Conservation (phyloP, 2,329 filamentous ascomycete genomes). For the Thelonectria discophora region DNA sequence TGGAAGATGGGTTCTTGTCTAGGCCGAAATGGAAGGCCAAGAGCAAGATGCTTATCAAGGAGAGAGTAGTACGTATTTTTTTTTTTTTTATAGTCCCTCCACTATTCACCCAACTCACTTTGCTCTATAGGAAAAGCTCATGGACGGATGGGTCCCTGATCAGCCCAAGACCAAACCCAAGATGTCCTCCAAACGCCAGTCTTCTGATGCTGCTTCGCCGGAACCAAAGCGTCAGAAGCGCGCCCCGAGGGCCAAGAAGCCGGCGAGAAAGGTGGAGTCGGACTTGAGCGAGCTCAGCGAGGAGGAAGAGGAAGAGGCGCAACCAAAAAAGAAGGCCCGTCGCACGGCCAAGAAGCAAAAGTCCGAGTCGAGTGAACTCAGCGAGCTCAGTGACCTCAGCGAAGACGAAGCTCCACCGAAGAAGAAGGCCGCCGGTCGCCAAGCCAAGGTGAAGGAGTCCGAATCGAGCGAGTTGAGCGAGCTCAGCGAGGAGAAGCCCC, state of each 20-base stretch:
- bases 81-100: slow-evolving; percentile 21
- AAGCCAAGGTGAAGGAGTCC: slow-evolving; percentile 39
- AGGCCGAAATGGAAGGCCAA: slow-evolving; percentile 63
- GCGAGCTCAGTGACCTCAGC: slow-evolving; percentile 39
- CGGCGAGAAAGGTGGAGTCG: slow-evolving; percentile 33
- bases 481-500: slow-evolving; percentile 28
- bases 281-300: slow-evolving; percentile 30
- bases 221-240: slow-evolving; percentile 54
- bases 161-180: slow-evolving; percentile 37
- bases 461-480: slow-evolving; percentile 30
- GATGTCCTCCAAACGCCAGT: slow-evolving; percentile 46
- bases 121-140: slow-evolving; percentile 46
- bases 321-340: slow-evolving; percentile 36
- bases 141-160: slow-evolving; percentile 48
- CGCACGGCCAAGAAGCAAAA: slow-evolving; percentile 22
- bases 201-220: slow-evolving; percentile 47
- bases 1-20: slow-evolving; percentile 62
- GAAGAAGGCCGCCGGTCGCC: slow-evolving; percentile 30
- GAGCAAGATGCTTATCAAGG: slow-evolving; percentile 67
- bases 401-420: slow-evolving; percentile 37
- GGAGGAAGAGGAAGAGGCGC: slow-evolving; percentile 35
- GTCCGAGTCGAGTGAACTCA: slow-evolving; percentile 37
- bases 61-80: slow-evolving; percentile 58
- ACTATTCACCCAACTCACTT: slow-evolving; percentile 8
- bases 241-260: slow-evolving; percentile 39